These are phyloP conservation scores for Alternaria postmessia DNA, from an alignment of 2,329 filamentous ascomycete species.

Conservation along the genomic window DNA sequence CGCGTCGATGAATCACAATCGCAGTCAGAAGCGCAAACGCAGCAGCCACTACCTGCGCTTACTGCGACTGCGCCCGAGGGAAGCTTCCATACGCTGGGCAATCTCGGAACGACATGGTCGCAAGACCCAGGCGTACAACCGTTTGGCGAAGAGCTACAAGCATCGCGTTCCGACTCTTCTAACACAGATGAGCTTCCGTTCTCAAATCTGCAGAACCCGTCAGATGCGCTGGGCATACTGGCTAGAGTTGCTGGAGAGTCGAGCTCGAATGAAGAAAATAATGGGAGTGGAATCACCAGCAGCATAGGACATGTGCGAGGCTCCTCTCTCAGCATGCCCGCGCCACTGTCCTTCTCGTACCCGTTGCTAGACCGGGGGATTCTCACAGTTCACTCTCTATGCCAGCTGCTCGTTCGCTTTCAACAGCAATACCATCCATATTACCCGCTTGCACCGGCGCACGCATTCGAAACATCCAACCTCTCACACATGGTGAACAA, in stretches of 20 bases:
- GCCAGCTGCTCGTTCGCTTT: conserved; percentile 65
- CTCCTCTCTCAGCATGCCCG: conserved; percentile 24
- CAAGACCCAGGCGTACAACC: conserved; percentile 32
- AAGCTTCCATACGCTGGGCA: conserved; percentile 48
- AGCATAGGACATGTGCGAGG: conserved; percentile 21
- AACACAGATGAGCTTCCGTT: conserved; percentile 48
- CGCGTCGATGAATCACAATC: conserved; percentile 24
- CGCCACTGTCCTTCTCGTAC: conserved; percentile 53
- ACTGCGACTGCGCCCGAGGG: conserved; percentile 42
- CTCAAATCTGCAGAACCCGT: conserved; percentile 59
- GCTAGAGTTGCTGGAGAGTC: conserved; percentile 55
- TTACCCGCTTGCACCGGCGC: conserved; percentile 71
- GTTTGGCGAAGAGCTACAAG: conserved; percentile 31
- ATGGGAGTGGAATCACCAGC: conserved; percentile 17
- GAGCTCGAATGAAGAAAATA: conserved; percentile 40
- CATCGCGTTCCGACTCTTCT: conserved; percentile 40
- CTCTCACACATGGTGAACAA: conserved; percentile 65
- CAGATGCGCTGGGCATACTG: conserved; percentile 59
- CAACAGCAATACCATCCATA: conserved; percentile 73
- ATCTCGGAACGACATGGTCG: conserved; percentile 50
- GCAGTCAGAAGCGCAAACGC: conserved; percentile 12
- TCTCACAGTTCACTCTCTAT: conserved; percentile 57
- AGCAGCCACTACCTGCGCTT: conserved; percentile 34
- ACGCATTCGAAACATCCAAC: conserved; percentile 64
- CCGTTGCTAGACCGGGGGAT: conserved; percentile 52